Percentiles rank a stretch among this genome's conserved stretches.
Conservation (phyloP, 441 rosid species). For the Bocquillonia castaneifolia region DNA sequence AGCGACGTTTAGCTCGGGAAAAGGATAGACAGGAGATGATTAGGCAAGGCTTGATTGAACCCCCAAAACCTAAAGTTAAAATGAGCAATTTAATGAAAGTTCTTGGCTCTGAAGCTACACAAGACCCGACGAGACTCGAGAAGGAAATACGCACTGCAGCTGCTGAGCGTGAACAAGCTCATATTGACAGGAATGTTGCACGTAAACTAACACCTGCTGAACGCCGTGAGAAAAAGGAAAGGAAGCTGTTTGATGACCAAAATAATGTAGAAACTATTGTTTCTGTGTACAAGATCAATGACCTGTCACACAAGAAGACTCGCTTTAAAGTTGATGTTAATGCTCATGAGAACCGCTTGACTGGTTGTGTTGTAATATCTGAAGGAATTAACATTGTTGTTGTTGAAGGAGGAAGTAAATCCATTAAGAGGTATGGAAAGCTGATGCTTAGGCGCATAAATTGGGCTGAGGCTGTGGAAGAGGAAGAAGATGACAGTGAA, state of each 20-base stretch:
- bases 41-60: constrained; percentile 87
- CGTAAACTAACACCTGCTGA: constrained; percentile 92
- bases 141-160: constrained; percentile 87
- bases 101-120: constrained; percentile 89
- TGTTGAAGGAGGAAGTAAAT: constrained; percentile 85
- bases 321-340: constrained; percentile 91
- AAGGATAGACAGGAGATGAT: constrained; percentile 95
- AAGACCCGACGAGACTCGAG: constrained; percentile 93
- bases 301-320: constrained; percentile 72
- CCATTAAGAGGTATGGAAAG: constrained; percentile 84
- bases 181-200: constrained; percentile 79
- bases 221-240: constrained; percentile 88
- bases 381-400: constrained; percentile 72
- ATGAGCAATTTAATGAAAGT: constrained; percentile 96
- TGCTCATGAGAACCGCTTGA: constrained; percentile 74
- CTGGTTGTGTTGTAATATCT: constrained; percentile 69
- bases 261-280: constrained; percentile 64
- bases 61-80: constrained; percentile 84
- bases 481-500: constrained; percentile 40
- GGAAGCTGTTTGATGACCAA: constrained; percentile 77
- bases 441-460: constrained; percentile 77
- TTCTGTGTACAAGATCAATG: constrained; percentile 73
- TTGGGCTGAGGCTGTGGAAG: constrained; percentile 73
- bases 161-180: constrained; percentile 97
- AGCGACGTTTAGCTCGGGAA: constrained; percentile 81